Evolutionary conservation across 1,139 yeast species (phyloP).

Genomic region (Kodamaea ohmeri): DNA sequence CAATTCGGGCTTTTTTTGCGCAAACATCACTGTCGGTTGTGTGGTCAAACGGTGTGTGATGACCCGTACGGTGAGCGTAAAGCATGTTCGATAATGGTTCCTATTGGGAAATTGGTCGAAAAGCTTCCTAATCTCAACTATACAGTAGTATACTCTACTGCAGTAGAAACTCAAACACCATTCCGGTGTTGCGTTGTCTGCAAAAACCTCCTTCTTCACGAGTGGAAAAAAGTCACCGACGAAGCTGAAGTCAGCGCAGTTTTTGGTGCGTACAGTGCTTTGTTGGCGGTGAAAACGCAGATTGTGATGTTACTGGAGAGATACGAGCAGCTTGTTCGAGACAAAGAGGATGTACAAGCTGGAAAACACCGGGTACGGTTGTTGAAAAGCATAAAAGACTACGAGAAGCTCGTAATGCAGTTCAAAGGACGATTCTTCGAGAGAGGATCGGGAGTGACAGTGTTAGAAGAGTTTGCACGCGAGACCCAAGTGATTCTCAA

Average conservation of each 20-base stretch:
- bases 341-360: neutral
- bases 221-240: slow-evolving; percentile 49
- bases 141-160: slow-evolving; percentile 26
- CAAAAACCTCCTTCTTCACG: slow-evolving; percentile 57
- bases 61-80: slow-evolving; percentile 39
- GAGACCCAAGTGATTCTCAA: slow-evolving; percentile 28
- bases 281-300: slow-evolving; percentile 34
- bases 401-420: slow-evolving; percentile 26
- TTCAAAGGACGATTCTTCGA: slow-evolving; percentile 28
- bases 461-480: slow-evolving; percentile 17
- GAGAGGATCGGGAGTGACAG: slow-evolving; percentile 16
- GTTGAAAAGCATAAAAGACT: slow-evolving; percentile 33
- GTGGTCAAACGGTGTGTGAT: slow-evolving; percentile 83
- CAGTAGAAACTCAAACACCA: slow-evolving; percentile 13
- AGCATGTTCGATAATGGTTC: slow-evolving; percentile 71
- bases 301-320: slow-evolving; percentile 31
- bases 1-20: slow-evolving; percentile 58
- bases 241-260: slow-evolving; percentile 15
- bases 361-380: slow-evolving; percentile 24
- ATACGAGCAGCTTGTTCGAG: slow-evolving; percentile 20
- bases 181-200: slow-evolving; percentile 66
- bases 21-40: slow-evolving; percentile 85
- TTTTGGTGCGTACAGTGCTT: slow-evolving; percentile 30
- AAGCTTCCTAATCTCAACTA: slow-evolving; percentile 40
- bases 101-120: slow-evolving; percentile 48